phyloP scores from a whole-genome alignment of 2,329 filamentous ascomycete genomes.

The Penicillium sp. region DNA sequence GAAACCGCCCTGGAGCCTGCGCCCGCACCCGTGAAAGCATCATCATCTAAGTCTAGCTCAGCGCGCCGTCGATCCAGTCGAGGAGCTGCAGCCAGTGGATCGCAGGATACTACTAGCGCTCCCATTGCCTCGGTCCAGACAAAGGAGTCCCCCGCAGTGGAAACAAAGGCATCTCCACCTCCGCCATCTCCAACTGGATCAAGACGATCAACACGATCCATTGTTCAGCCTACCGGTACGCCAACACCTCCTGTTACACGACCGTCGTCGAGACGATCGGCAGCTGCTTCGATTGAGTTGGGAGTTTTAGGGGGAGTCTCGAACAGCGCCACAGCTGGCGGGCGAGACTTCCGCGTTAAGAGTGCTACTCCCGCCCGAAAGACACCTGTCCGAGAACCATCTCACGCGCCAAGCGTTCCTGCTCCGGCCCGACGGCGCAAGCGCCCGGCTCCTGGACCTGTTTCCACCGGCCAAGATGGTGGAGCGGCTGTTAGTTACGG shows the following conservation, averaged over 20 bases:
- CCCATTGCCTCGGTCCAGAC: slow-evolving; percentile 22
- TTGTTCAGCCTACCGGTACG: slow-evolving; percentile 22
- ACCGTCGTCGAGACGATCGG: slow-evolving; percentile 39
- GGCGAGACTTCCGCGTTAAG: slow-evolving; percentile 45
- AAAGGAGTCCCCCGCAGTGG: slow-evolving; percentile 18
- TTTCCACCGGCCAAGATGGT: slow-evolving; percentile 61
- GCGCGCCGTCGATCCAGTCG: slow-evolving; percentile 41
- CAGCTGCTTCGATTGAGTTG: slow-evolving; percentile 34
- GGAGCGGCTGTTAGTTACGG: slow-evolving; percentile 66
- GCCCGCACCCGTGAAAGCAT: slow-evolving; percentile 3
- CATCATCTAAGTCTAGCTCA: slow-evolving; percentile 24
- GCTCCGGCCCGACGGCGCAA: slow-evolving; percentile 55
- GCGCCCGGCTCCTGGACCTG: slow-evolving; percentile 63
- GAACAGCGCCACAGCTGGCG: slow-evolving; percentile 20
- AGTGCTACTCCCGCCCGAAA: slow-evolving; percentile 46
- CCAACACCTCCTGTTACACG: slow-evolving; percentile 39
- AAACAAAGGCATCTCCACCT: slow-evolving; percentile 27
- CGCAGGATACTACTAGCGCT: slow-evolving; percentile 40
- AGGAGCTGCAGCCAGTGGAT: slow-evolving; percentile 42
- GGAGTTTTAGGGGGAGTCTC: slow-evolving; percentile 12
- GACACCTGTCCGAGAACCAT: slow-evolving; percentile 46
- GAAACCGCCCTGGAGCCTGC: neutral
- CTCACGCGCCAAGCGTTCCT: slow-evolving; percentile 40
- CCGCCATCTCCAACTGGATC: slow-evolving; percentile 29
- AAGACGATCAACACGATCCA: slow-evolving; percentile 28